A percentile compares a stretch with the other conserved stretches of the same genome.
Conservation (phyloP, 2,329 filamentous ascomycete genomes). For the Mariannaea sp. region DNA sequence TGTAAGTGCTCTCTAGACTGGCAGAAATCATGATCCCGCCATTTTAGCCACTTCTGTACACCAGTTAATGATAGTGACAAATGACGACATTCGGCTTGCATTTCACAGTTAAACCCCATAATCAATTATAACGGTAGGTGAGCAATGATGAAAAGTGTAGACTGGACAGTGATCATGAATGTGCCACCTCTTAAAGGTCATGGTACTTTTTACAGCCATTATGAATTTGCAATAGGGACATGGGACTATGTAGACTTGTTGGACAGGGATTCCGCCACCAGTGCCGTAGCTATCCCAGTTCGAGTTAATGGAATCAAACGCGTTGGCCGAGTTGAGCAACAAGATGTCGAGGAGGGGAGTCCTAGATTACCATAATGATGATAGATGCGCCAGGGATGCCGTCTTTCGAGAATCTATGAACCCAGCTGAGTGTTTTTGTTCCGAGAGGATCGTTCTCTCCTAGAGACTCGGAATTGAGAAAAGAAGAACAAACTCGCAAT, state of each 20-base stretch:
- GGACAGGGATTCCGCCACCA: constrained; percentile 16
- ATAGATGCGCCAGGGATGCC: not conserved
- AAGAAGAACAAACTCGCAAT: no score
- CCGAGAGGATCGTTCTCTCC: no score
- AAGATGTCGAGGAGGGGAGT: not conserved
- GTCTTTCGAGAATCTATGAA: not conserved
- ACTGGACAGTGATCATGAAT: constrained; percentile 21
- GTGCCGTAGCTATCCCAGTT: constrained; percentile 1
- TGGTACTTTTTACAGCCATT: constrained; percentile 13
- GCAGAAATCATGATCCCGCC: no score
- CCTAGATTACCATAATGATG: not conserved
- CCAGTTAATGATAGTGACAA: no score
- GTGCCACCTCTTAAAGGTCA: constrained; percentile 13
- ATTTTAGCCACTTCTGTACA: no score
- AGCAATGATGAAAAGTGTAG: no score
- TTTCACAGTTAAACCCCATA: constrained; percentile 13
- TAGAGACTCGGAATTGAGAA: no score
- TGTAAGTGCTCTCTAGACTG: no score
- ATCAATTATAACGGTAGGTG: no score
- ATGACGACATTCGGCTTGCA: no score
- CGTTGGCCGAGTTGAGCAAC: constrained; percentile 10
- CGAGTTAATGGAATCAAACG: constrained; percentile 9
- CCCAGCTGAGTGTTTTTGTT: not conserved
- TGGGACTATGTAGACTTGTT: constrained; percentile 8
- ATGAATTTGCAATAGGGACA: constrained; percentile 5